Percentiles rank a stretch among this genome's conserved stretches.
These are phyloP conservation scores for Candida dajiaensis DNA, from an alignment of 805 yeast species.

Conservation along the genomic window DNA sequence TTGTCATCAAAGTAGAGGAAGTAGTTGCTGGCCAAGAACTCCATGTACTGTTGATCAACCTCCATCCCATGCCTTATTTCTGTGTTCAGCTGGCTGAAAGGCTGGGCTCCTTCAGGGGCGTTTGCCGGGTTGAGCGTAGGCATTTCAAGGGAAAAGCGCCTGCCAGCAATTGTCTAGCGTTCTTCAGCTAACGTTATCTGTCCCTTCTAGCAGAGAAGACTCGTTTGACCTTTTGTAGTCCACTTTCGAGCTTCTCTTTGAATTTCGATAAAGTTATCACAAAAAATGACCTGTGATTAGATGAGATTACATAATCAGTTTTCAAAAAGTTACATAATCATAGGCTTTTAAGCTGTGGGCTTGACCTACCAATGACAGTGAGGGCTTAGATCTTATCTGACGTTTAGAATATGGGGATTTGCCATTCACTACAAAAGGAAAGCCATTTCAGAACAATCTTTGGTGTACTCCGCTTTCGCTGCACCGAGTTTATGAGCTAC, in stretches of 20 bases:
- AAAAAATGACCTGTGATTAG: neutral
- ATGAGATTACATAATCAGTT: neutral
- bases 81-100: constrained; percentile 37
- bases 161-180: neutral
- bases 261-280: neutral
- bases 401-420: too few species aligned
- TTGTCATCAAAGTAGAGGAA: constrained; percentile 86
- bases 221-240: neutral
- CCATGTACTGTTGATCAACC: constrained; percentile 53
- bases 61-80: constrained; percentile 68
- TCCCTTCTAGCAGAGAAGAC: neutral
- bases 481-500: too few species aligned
- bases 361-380: too few species aligned
- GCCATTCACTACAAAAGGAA: too few species aligned
- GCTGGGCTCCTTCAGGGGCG: constrained; percentile 6
- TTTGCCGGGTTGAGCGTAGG: neutral
- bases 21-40: constrained; percentile 56
- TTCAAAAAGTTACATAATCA: too few species aligned
- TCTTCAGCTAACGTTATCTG: neutral
- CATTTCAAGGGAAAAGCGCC: neutral
- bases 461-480: too few species aligned
- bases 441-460: too few species aligned
- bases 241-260: neutral
- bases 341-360: too few species aligned
- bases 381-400: too few species aligned